Evolutionary conservation across 306 rosid genomes (phyloP).

Genomic region (Crataegus laevigata): DNA sequence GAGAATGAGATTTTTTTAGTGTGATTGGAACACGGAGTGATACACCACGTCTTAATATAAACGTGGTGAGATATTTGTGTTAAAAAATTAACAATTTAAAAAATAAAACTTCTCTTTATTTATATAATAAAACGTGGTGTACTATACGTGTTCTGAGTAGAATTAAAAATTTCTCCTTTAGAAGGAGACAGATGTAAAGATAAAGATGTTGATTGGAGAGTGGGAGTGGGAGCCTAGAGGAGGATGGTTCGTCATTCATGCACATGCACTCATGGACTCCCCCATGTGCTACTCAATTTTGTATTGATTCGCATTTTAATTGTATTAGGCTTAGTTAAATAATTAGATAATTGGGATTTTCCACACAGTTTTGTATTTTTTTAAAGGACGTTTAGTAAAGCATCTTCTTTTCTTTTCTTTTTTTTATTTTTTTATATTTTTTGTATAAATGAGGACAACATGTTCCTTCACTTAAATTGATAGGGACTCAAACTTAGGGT

Average conservation of each 20-base stretch:
- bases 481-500: constrained; percentile 1
- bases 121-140: no score
- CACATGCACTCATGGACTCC: constrained; percentile 30
- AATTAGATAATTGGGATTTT: constrained; percentile 2
- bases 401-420: not conserved
- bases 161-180: no score
- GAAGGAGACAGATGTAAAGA: constrained; percentile 1
- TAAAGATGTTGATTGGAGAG: constrained; percentile 9
- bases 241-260: constrained; percentile 21
- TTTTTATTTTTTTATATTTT: no score
- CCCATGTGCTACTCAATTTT: constrained; percentile 4
- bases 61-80: no score
- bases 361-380: not conserved
- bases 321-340: constrained; percentile 1
- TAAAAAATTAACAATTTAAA: no score
- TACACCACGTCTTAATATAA: no score
- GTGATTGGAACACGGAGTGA: rapidly evolving
- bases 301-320: not conserved
- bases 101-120: no score
- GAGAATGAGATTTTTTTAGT: not conserved
- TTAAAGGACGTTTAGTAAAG: not conserved
- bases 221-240: not conserved
- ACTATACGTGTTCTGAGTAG: no score
- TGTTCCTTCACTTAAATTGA: not conserved
- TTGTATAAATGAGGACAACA: not conserved